A percentile compares a stretch with the other conserved stretches of the same genome.
Conservation (phyloP, 2,329 filamentous ascomycete genomes). For the Paracoccidioides brasiliensis region DNA sequence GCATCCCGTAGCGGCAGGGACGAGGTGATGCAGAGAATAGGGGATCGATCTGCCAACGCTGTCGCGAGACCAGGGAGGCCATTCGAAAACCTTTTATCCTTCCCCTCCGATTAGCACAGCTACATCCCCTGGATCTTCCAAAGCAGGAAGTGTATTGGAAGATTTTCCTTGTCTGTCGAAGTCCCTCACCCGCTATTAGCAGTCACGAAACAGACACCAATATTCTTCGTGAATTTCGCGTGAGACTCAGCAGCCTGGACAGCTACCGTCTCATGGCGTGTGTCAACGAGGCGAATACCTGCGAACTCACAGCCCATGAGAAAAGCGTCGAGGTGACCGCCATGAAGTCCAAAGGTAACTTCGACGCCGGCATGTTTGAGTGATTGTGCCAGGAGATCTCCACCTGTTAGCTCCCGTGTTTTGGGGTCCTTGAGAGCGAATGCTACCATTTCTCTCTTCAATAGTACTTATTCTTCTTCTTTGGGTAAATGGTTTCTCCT, state of each 20-base stretch:
- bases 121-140: background rate
- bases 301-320: conserved; percentile 30
- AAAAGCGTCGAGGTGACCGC: conserved; percentile 38
- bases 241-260: conserved; percentile 38
- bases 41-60: conserved; percentile 33
- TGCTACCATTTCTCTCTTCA: conserved; percentile 7
- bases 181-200: conserved; percentile 34
- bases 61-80: conserved; percentile 35
- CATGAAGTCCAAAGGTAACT: conserved; percentile 37
- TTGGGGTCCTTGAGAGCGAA: conserved; percentile 16
- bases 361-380: conserved; percentile 30
- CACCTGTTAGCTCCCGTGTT: conserved; percentile 31
- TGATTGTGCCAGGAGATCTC: conserved; percentile 35
- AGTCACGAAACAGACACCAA: conserved; percentile 36
- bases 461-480: too few species aligned
- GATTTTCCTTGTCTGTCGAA: background rate
- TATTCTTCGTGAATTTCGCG: conserved; percentile 31
- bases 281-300: conserved; percentile 34
- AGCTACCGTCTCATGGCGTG: conserved; percentile 36
- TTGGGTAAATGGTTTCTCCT: too few species aligned
- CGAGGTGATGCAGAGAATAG: conserved; percentile 34
- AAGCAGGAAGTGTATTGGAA: background rate
- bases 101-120: too few species aligned
- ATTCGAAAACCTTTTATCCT: conserved; percentile 29
- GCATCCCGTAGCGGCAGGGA: conserved; percentile 34